Evolutionary conservation across 768 basidiomycete species (phyloP), one percentile per base, ranked within the genome.

Genomic region (Austroboletus festivus): DNA sequence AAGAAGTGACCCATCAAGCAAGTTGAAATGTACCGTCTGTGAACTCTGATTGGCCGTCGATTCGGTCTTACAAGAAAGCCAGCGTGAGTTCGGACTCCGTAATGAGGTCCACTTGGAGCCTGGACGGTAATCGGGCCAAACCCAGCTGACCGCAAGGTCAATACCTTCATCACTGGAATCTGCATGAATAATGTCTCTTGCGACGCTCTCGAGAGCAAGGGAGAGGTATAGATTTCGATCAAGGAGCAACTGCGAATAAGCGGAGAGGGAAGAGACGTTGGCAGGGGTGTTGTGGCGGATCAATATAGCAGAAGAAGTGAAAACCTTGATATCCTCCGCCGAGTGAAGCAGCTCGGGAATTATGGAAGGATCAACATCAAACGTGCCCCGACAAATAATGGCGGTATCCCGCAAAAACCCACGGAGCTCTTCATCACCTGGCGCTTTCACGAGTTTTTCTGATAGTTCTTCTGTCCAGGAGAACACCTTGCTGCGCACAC

Each of bases 391-490:
- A 53, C 73, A 75, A 13, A 61, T 66, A 3, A 63, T 63, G 15
- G 70, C 71, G 22, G 66, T 56, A 46, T 71, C 67, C 35, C 65
- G 60, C 19, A 69, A 48, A 12, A 57, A 63, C n/a, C 23, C 19
- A n/a, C 52, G 46, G 23, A 44, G 20, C 16, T 56, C 53, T 24
- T 46, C 34, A 12, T 18, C 15, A 23, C 18, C 13, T 9, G 21
- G 19, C 21, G 33, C n/a, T n/a, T 46, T 38, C 28, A 6, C 18
- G 22, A 64, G 51, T 22, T 58, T 60, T 4, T 48, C 19, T 11
- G 48, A 31, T 9, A 72, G 48, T 24, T 73, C 48, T 9, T 49
- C 46, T 47, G 68, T 60, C 73, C 73, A 75, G 16, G 50, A 37
- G 24, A 63, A 60, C n/a, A 65, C 53, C 10, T 63, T 57, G 10